These are phyloP conservation scores for Mrakia gelida DNA, from an alignment of 768 basidiomycete species.

Conservation along the genomic window DNA sequence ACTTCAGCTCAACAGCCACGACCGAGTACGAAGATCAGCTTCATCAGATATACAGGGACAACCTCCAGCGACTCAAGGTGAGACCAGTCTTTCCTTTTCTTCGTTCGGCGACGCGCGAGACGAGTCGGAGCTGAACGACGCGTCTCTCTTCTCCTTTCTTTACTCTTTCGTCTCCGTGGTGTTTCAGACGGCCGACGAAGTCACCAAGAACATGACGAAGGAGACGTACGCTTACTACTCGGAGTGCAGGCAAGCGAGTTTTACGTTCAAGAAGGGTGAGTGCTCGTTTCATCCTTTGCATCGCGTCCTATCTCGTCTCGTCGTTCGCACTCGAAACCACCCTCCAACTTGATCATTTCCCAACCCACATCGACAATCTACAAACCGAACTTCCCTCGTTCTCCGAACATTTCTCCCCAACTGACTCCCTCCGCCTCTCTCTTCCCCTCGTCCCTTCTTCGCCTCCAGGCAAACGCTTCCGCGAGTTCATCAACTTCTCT, in stretches of 20 bases:
- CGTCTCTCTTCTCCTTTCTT: not conserved
- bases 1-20: not conserved
- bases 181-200: slow-evolving; percentile 81
- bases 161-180: not conserved
- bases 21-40: not conserved
- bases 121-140: not conserved
- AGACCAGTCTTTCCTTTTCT: not conserved
- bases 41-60: not conserved
- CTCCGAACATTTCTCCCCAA: too few relatives aligned
- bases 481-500: slow-evolving; percentile 87
- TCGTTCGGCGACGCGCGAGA: not conserved
- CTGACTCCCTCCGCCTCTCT: not conserved
- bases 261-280: slow-evolving; percentile 86
- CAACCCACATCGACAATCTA: too few relatives aligned
- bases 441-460: not conserved
- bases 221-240: slow-evolving; percentile 97
- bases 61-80: slow-evolving; percentile 4
- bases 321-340: too few relatives aligned
- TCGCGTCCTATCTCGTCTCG: not conserved
- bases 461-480: slow-evolving; percentile 77
- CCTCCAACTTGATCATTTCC: too few relatives aligned
- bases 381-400: too few relatives aligned
- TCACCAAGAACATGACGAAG: slow-evolving; percentile 89
- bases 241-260: slow-evolving; percentile 92
- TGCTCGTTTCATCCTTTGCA: not conserved